phyloP scores from a whole-genome alignment of 768 basidiomycete genomes.

The Guyanaporus albipodus region DNA sequence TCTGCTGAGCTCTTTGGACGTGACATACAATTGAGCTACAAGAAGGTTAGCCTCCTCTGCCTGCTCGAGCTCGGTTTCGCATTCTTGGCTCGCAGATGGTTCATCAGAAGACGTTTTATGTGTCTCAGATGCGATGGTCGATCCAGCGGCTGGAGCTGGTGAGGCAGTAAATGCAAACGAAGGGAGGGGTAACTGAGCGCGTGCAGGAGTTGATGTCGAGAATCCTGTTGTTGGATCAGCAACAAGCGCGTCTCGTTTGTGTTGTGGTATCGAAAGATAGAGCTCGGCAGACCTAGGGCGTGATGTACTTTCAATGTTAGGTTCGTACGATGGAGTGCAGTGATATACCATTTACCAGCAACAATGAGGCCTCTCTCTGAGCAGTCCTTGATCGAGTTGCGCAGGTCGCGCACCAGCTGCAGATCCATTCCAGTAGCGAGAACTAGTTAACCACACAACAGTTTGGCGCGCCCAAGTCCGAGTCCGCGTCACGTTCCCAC shows the following conservation, averaged over 20 bases:
- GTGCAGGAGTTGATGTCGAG: conserved; percentile 59
- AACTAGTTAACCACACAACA: too few species aligned
- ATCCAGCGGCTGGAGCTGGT: conserved; percentile 29
- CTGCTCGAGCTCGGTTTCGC: conserved; percentile 47
- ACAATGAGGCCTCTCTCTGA: conserved; percentile 64
- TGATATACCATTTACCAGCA: conserved; percentile 72
- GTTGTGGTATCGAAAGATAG: conserved; percentile 52
- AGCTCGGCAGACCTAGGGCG: conserved; percentile 70
- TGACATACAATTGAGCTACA: conserved; percentile 69
- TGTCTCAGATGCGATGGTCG: conserved; percentile 25
- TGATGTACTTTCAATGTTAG: conserved; percentile 14
- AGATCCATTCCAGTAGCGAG: conserved; percentile 42
- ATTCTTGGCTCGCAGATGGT: conserved; percentile 25
- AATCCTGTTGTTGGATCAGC: conserved; percentile 34
- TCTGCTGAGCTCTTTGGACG: conserved; percentile 73
- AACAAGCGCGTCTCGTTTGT: conserved; percentile 38
- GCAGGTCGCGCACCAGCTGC: conserved; percentile 53
- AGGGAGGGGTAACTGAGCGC: conserved; percentile 40
- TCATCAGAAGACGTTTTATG: conserved; percentile 7
- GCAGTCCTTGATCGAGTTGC: conserved; percentile 66
- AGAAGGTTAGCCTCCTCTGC: conserved; percentile 71
- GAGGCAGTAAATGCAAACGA: conserved; percentile 34
- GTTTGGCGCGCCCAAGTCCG: too few species aligned
- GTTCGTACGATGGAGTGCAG: conserved; percentile 6
- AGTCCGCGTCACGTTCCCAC: conserved; percentile 13